phyloP scores from a whole-genome alignment of 305 asterid species.

The Fraxinus floribunda region DNA sequence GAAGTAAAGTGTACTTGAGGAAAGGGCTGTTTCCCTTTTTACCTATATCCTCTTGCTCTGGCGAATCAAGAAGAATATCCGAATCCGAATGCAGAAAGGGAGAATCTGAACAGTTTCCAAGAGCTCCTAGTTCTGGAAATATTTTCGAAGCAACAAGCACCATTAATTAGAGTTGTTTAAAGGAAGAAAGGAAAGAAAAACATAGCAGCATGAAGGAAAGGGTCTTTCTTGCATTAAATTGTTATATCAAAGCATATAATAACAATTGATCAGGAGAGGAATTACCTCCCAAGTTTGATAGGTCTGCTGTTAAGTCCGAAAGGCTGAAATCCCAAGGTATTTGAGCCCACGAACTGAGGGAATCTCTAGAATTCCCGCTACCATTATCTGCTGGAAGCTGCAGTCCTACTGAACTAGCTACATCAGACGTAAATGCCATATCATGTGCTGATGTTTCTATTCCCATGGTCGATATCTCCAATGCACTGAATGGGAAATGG shows the following conservation, averaged over 20 bases:
- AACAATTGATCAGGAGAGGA: background rate
- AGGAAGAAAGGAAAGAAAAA: background rate
- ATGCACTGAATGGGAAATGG: conserved; percentile 64
- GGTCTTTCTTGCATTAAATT: background rate
- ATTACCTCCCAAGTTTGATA: conserved; percentile 47
- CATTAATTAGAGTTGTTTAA: background rate
- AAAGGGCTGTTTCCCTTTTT: conserved; percentile 8
- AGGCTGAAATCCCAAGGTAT: conserved; percentile 64
- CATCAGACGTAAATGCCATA: conserved; percentile 68
- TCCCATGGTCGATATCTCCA: conserved; percentile 66
- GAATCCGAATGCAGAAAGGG: conserved; percentile 78
- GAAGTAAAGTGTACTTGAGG: conserved; percentile 1
- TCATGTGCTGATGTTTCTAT: conserved; percentile 63
- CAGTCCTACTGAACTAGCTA: conserved; percentile 56
- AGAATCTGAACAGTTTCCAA: conserved; percentile 71
- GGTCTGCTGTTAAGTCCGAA: conserved; percentile 72
- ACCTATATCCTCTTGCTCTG: conserved; percentile 70
- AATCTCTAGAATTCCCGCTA: conserved; percentile 43
- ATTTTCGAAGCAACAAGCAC: background rate
- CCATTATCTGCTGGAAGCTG: conserved; percentile 70
- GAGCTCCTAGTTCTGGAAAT: conserved; percentile 70
- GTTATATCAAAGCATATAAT: background rate
- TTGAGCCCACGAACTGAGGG: background rate
- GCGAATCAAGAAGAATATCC: conserved; percentile 73
- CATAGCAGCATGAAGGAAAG: background rate